Percentiles rank a stretch among this genome's conserved stretches.
phyloP scores from a whole-genome alignment of 2,329 filamentous ascomycete species.

The Bipolaris sorokiniana region DNA sequence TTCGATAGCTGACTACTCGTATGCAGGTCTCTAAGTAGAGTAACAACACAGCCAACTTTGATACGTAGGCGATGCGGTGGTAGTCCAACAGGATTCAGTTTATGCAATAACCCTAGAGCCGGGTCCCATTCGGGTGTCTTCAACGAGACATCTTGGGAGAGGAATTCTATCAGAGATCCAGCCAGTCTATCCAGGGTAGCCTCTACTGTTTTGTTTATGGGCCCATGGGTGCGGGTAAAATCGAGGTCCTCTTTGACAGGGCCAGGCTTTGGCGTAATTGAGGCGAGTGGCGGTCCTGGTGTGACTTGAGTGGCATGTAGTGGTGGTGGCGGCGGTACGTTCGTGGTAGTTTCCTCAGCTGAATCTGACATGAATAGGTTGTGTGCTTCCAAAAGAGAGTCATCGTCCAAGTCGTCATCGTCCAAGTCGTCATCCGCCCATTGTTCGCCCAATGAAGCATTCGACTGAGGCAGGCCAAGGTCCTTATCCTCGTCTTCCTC shows the following conservation, averaged over 20 bases:
- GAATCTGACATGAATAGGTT: slow-evolving; percentile 37
- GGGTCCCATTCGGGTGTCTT: slow-evolving; percentile 34
- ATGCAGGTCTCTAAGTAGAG: slow-evolving; percentile 37
- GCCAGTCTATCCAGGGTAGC: slow-evolving; percentile 32
- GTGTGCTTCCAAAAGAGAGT: slow-evolving; percentile 39
- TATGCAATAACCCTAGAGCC: slow-evolving; percentile 34
- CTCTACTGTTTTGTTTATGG: slow-evolving; percentile 38
- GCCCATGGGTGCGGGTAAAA: slow-evolving; percentile 41
- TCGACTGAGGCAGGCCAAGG: slow-evolving; percentile 20
- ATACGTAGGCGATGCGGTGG: slow-evolving; percentile 45
- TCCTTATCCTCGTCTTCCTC: slow-evolving; percentile 15
- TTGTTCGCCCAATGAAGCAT: slow-evolving; percentile 17
- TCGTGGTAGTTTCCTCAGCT: slow-evolving; percentile 14
- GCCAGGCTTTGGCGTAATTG: slow-evolving; percentile 2
- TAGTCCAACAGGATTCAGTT: slow-evolving; percentile 40
- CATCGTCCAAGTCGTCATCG: slow-evolving; percentile 46
- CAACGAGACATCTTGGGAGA: slow-evolving; percentile 40
- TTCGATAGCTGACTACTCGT: slow-evolving; percentile 41
- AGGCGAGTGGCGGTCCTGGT: not conserved
- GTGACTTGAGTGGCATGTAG: slow-evolving; percentile 1
- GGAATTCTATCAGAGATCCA: slow-evolving; percentile 38
- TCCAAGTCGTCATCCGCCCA: slow-evolving; percentile 41
- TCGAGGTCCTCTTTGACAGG: slow-evolving; percentile 22
- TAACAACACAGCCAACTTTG: slow-evolving; percentile 43
- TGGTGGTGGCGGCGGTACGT: slow-evolving; percentile 4